These are phyloP conservation scores for Pelargonium australe DNA, from an alignment of 441 rosid species.

Conservation along the genomic window DNA sequence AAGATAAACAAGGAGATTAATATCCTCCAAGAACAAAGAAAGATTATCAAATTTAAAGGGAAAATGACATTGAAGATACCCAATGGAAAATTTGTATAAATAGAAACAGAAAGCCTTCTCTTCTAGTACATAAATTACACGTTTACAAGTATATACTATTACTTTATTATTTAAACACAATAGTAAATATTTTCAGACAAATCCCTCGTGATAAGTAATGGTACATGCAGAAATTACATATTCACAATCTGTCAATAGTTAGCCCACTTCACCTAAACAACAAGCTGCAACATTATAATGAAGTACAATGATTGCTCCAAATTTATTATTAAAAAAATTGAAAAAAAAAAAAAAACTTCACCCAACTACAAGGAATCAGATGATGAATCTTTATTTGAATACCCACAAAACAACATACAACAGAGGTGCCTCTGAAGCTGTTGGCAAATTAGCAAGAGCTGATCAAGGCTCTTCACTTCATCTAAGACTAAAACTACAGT, in stretches of 20 bases:
- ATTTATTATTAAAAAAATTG: background rate
- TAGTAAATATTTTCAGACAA: background rate
- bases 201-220: background rate
- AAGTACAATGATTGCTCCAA: background rate
- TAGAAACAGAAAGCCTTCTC: background rate
- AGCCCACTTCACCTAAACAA: background rate
- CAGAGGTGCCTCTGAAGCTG: background rate
- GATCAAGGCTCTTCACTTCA: background rate
- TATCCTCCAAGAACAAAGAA: background rate
- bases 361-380: background rate
- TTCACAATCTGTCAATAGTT: background rate
- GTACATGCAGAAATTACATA: background rate
- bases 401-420: background rate
- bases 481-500: background rate
- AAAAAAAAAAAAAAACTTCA: background rate
- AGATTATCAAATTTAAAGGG: background rate
- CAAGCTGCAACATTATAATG: background rate
- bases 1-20: background rate
- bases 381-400: background rate
- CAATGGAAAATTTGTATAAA: background rate
- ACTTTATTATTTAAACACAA: background rate
- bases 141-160: background rate
- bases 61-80: background rate
- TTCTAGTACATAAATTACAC: background rate
- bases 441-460: background rate